Percentiles rank a stretch among this genome's conserved stretches.
phyloP scores from a whole-genome alignment of 768 basidiomycete genomes.

The Boletus rubroflammeus region DNA sequence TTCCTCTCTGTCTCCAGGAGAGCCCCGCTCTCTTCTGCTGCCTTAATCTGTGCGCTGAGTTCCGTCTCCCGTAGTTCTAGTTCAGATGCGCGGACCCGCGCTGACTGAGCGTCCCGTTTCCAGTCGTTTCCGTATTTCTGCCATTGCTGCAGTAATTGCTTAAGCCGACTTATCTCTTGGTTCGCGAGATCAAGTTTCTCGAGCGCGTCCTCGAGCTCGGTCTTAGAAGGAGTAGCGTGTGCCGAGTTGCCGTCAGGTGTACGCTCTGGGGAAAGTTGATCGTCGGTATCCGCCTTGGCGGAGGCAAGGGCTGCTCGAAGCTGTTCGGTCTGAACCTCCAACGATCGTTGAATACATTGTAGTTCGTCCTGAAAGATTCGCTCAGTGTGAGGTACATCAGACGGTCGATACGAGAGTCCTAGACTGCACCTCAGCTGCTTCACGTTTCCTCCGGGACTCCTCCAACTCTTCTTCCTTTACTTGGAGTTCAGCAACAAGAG shows the following conservation, averaged over 20 bases:
- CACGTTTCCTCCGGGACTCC: slow-evolving; percentile 11
- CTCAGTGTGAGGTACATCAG: slow-evolving; percentile 7
- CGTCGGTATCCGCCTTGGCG: slow-evolving; percentile 1
- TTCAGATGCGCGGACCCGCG: slow-evolving; percentile 10
- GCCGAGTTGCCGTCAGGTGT: slow-evolving; percentile 3
- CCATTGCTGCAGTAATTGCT: slow-evolving; percentile 20
- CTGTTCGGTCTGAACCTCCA: slow-evolving; percentile 19
- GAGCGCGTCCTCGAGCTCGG: neutral
- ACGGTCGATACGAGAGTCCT: neutral
- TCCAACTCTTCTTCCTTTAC: slow-evolving; percentile 20
- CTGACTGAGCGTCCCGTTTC: slow-evolving; percentile 21
- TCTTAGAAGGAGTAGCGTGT: neutral
- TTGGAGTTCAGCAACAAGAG: slow-evolving; percentile 17
- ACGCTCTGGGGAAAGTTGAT: neutral
- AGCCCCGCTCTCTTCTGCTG: slow-evolving; percentile 5
- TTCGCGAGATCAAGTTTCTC: slow-evolving; percentile 16
- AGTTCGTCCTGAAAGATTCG: slow-evolving; percentile 18
- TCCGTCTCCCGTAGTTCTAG: slow-evolving; percentile 9
- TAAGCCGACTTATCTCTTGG: slow-evolving; percentile 19
- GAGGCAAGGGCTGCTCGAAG: slow-evolving; percentile 15
- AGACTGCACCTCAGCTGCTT: slow-evolving; percentile 21
- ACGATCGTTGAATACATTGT: slow-evolving; percentile 8
- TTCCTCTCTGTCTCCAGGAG: slow-evolving; percentile 13
- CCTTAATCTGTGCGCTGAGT: slow-evolving; percentile 9
- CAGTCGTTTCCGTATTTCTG: slow-evolving; percentile 24